Evolutionary conservation across 192 early-diverging fungal species (phyloP).

Genomic region (Geosiphon pyriformis): DNA sequence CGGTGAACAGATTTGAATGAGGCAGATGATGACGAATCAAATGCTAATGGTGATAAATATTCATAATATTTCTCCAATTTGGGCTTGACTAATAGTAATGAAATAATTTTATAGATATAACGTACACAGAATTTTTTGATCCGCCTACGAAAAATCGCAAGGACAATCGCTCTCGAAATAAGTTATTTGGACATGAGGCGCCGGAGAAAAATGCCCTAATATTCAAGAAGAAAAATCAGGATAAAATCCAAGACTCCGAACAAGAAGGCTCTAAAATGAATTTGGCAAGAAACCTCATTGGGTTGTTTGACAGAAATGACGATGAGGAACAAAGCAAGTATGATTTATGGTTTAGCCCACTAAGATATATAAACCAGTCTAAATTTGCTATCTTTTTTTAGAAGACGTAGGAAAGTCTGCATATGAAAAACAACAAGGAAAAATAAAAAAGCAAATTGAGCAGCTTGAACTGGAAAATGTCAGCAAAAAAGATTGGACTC

Average conservation of each 20-base stretch:
- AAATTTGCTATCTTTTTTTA: slow-evolving; percentile 24
- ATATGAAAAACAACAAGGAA: slow-evolving; percentile 75
- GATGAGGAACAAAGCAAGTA: slow-evolving; percentile 39
- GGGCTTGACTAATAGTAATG: too few relatives aligned
- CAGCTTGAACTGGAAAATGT: slow-evolving; percentile 85
- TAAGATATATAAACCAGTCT: slow-evolving; percentile 23
- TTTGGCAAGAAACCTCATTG: too few relatives aligned
- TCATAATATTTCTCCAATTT: slow-evolving; percentile 2
- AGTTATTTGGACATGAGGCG: too few relatives aligned
- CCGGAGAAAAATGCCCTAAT: too few relatives aligned
- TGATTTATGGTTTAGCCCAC: too few relatives aligned
- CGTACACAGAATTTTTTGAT: slow-evolving; percentile 81
- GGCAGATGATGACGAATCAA: slow-evolving; percentile 52
- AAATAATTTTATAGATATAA: slow-evolving; percentile 61
- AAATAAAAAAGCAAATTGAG: slow-evolving; percentile 65
- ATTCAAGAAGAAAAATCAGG: too few relatives aligned
- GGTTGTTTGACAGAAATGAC: too few relatives aligned
- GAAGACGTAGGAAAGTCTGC: slow-evolving; percentile 48
- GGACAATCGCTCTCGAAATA: too few relatives aligned
- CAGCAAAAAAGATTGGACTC: slow-evolving; percentile 80
- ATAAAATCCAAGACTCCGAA: too few relatives aligned
- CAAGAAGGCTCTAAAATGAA: too few relatives aligned
- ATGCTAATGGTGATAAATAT: slow-evolving; percentile 48
- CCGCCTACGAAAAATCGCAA: slow-evolving; percentile 52
- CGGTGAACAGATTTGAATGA: too few relatives aligned